These are phyloP conservation scores for Stemphylium beticola DNA, from an alignment of 2,329 filamentous ascomycete genomes.

Conservation along the genomic window DNA sequence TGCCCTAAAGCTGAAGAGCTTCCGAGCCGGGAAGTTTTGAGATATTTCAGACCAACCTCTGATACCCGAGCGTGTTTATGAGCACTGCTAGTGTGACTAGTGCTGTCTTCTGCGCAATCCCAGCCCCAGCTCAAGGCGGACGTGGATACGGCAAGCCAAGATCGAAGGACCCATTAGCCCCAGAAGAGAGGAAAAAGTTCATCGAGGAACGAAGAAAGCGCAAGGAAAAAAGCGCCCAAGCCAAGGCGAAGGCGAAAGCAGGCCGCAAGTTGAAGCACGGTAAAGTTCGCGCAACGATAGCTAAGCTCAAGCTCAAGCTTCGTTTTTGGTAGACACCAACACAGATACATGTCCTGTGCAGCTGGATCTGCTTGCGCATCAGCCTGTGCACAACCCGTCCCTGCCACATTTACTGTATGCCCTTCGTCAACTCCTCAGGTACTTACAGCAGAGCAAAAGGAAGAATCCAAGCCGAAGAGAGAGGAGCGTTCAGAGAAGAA, in stretches of 20 bases:
- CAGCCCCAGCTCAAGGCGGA: conserved; percentile 1
- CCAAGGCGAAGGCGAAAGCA: not conserved
- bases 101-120: conserved; percentile 2
- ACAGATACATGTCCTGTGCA: not conserved
- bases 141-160: not conserved
- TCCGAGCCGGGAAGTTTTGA: not conserved
- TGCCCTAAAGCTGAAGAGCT: conserved; percentile 2
- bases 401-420: not conserved
- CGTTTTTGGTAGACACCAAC: not conserved
- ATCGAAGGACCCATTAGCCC: not conserved
- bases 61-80: conserved; percentile 1
- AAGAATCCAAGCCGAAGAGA: not conserved
- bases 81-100: conserved; percentile 4
- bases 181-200: not conserved
- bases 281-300: not conserved
- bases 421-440: not conserved
- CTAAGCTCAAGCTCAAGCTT: not conserved
- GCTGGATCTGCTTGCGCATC: no score
- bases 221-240: not conserved
- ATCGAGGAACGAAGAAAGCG: conserved; percentile 6
- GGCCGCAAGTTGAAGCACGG: not conserved
- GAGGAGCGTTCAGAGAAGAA: no score
- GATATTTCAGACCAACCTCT: not conserved
- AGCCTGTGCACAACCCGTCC: no score
- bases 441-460: not conserved